A percentile compares a stretch with the other conserved stretches of the same genome.
These are phyloP conservation scores for Aspergillus texensis DNA, from an alignment of 2,329 filamentous ascomycete species.

Conservation along the genomic window DNA sequence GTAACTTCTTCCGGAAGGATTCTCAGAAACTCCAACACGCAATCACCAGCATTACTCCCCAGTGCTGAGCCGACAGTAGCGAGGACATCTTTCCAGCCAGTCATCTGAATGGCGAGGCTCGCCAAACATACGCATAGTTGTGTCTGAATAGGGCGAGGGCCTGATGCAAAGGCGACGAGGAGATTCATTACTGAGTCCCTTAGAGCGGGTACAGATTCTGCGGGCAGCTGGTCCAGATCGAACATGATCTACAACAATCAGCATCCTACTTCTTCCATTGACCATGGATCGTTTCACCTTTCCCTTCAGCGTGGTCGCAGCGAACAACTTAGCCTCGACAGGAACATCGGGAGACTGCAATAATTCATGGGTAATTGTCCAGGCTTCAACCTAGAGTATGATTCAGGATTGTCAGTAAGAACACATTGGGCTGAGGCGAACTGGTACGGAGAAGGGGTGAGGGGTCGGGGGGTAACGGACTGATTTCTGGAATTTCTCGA, in stretches of 20 bases:
- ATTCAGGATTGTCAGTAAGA: constrained; percentile 8
- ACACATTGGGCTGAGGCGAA: background rate
- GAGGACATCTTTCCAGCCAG: constrained; percentile 90
- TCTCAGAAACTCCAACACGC: constrained; percentile 92
- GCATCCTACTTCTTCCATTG: constrained; percentile 15
- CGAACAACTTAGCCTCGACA: constrained; percentile 87
- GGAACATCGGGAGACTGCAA: constrained; percentile 76
- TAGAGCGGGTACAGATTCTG: constrained; percentile 72
- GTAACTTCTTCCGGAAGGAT: constrained; percentile 98
- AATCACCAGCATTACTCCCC: constrained; percentile 71
- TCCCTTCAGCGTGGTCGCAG: constrained; percentile 94
- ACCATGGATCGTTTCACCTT: constrained; percentile 66
- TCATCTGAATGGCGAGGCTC: constrained; percentile 94
- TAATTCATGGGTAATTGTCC: constrained; percentile 84
- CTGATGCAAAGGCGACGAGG: constrained; percentile 77
- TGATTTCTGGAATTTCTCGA: constrained; percentile 97
- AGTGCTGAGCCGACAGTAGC: constrained; percentile 77
- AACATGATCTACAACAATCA: constrained; percentile 77
- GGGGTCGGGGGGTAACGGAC: constrained; percentile 56
- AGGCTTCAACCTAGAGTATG: constrained; percentile 73
- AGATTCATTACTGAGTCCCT: constrained; percentile 82
- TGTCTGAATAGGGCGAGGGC: constrained; percentile 80
- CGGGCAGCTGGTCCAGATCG: constrained; percentile 85
- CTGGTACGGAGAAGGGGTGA: constrained; percentile 11
- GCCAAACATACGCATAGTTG: constrained; percentile 95